Conservation (phyloP, 1,284 basidiomycete genomes). For the Puccinia horiana region DNA sequence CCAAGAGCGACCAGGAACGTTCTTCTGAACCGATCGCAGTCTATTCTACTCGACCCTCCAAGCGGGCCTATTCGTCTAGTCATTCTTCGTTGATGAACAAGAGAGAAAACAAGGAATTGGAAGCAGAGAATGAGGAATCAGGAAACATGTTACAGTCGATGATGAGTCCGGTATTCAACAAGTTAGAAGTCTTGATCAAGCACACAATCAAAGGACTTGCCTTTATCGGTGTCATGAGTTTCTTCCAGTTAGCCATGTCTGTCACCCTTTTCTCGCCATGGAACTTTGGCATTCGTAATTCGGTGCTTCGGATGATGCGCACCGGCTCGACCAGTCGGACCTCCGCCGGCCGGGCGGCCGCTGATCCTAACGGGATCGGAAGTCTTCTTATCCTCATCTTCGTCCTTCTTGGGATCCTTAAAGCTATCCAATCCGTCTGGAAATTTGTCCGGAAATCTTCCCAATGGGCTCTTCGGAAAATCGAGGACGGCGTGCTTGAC, state of each 20-base stretch:
- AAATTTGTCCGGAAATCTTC: slow-evolving; percentile 34
- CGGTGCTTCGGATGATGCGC: slow-evolving; percentile 39
- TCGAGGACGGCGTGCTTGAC: slow-evolving; percentile 42
- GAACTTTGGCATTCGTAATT: slow-evolving; percentile 40
- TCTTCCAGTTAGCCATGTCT: slow-evolving; percentile 43
- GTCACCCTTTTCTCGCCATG: slow-evolving; percentile 41
- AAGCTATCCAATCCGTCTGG: slow-evolving; percentile 47
- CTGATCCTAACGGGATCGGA: slow-evolving; percentile 27
- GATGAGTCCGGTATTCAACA: not conserved
- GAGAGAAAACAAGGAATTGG: not conserved
- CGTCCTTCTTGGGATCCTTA: slow-evolving; percentile 31
- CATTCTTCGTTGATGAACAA: not conserved
- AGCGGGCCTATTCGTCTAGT: not conserved
- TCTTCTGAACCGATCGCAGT: not conserved
- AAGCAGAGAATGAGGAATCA: not conserved
- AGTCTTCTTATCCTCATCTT: slow-evolving; percentile 37
- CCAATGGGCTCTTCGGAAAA: slow-evolving; percentile 33
- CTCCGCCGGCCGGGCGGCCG: not conserved
- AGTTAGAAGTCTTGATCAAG: slow-evolving; percentile 27
- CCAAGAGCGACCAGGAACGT: not conserved
- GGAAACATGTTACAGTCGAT: not conserved
- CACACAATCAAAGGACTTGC: slow-evolving; percentile 40
- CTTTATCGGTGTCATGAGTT: slow-evolving; percentile 42
- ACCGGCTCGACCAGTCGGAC: not conserved
- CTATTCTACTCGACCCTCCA: not conserved